These are phyloP conservation scores for Lasiosphaeris hirsuta DNA, from an alignment of 495 filamentous ascomycete genomes.

Conservation along the genomic window DNA sequence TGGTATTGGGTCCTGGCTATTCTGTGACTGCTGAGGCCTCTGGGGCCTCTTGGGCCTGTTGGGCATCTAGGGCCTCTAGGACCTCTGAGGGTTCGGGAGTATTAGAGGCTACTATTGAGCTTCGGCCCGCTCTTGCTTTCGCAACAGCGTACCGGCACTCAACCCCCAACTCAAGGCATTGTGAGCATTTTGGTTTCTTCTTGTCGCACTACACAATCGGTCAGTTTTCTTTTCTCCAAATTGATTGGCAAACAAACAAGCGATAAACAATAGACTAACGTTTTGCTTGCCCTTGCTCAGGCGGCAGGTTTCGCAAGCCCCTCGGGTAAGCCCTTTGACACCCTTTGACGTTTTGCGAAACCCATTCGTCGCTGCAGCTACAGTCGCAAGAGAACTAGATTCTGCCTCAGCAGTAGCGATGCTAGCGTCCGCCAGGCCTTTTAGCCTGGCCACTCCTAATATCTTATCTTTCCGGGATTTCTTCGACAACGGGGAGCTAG, in stretches of 20 bases:
- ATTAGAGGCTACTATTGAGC: constrained; percentile 9
- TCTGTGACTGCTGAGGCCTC: not conserved
- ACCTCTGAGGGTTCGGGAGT: not conserved
- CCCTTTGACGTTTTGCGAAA: constrained; percentile 21
- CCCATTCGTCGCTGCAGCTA: constrained; percentile 16
- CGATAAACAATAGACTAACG: constrained; percentile 12
- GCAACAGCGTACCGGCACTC: constrained; percentile 36
- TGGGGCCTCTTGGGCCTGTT: constrained; percentile 1
- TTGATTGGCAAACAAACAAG: not conserved
- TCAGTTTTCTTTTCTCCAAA: not conserved
- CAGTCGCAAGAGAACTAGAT: constrained; percentile 5
- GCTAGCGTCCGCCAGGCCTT: no score
- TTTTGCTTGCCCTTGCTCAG: constrained; percentile 16
- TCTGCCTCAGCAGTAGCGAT: constrained; percentile 5
- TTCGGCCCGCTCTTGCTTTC: constrained; percentile 19
- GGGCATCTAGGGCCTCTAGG: constrained; percentile 13
- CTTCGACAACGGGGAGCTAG: constrained; percentile 17
- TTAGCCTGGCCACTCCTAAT: no score
- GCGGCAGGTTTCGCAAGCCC: constrained; percentile 40
- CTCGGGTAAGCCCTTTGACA: constrained; percentile 25
- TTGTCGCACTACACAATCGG: constrained; percentile 37
- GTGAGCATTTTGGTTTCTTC: constrained; percentile 35
- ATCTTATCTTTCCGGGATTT: constrained; percentile 28
- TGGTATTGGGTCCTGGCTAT: not conserved
- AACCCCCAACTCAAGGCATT: constrained; percentile 27